A percentile compares a stretch with the other conserved stretches of the same genome.
Evolutionary conservation across 306 rosid species (phyloP).

Genomic region (Cyamopsis tetragonoloba): DNA sequence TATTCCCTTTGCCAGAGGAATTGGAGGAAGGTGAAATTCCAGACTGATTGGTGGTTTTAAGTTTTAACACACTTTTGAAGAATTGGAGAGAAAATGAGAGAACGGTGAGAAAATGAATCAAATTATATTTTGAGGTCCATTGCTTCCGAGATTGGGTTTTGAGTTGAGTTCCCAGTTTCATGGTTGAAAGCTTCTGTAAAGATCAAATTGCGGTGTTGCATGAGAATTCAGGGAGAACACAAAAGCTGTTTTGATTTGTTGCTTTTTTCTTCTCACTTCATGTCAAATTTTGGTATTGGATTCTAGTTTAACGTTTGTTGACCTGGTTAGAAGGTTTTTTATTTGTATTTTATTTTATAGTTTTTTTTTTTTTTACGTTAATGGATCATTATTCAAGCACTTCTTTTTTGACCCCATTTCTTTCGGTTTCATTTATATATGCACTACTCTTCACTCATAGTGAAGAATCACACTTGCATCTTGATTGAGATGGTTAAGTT

Average conservation of each 20-base stretch:
- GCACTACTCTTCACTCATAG: background rate
- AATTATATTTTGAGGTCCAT: background rate
- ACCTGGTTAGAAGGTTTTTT: background rate
- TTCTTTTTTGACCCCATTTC: no score
- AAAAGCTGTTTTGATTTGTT: background rate
- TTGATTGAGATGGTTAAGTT: no score
- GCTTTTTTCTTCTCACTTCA: background rate
- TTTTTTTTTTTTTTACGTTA: no score
- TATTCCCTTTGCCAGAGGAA: constrained; percentile 37
- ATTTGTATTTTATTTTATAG: no score
- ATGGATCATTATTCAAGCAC: no score
- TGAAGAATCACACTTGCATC: background rate
- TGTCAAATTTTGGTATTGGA: background rate
- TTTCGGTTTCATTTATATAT: background rate
- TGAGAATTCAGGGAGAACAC: background rate
- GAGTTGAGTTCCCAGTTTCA: background rate
- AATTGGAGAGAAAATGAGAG: background rate
- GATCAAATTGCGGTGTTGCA: background rate
- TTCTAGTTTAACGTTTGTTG: background rate
- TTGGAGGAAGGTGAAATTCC: constrained; percentile 86
- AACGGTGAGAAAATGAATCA: background rate
- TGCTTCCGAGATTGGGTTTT: constrained; percentile 5
- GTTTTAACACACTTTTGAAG: background rate
- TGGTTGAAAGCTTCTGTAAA: background rate
- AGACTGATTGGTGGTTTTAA: constrained; percentile 37